Base-by-base conservation (phyloP, 2,329 filamentous ascomycete genomes). In the Apiospora hydei region DNA sequence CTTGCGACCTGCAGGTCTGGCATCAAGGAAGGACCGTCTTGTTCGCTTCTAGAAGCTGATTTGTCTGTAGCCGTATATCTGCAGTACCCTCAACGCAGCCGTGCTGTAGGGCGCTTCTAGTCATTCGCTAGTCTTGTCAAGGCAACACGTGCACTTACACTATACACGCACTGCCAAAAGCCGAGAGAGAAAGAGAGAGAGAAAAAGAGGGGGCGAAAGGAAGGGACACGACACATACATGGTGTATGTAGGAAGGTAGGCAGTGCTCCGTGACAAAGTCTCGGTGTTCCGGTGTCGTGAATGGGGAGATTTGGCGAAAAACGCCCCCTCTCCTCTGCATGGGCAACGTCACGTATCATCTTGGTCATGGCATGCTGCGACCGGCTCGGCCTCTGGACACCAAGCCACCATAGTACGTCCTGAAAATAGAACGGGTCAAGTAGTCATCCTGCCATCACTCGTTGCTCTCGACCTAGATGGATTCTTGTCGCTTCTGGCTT, bases 31-130 rank as follows among this genome's bases (percentile, higher is more conserved):
- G 57, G 18, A 5, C 57, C 57, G 57, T 41, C 57, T 18, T 41
- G 4, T 41, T 41, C 34, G 47, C 34, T 70, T 73, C 66, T 34
- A 73, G 72, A 73, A 70, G 67, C 70, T 73, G 72, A 73, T 73
- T 73, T 73, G 72, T 66, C 57, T 53, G 66, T 43, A 11, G 7
- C 10, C 41, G 41, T n/a, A 34, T 66, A 46, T 47, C 70, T 49
- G 68, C 44, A 69, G 49, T 38, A 4, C 34, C 5, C 1, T 41
- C 16, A 24, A 34, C 51, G 16, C 46, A n/a, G n/a, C 43, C 13
- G n/a, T 49, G 46, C 67, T 13, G 46, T 49, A 34, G 67, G 43
- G 3, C n/a, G 34, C 26, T 49, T 26, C 13, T 41, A 41, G 43
- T 38, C 68, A 69, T 51, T 69, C 46, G 46, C 44, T 46, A 30